Evolutionary conservation across 208 protist species (phyloP).

Genomic region (Trypanosoma boissoni): DNA sequence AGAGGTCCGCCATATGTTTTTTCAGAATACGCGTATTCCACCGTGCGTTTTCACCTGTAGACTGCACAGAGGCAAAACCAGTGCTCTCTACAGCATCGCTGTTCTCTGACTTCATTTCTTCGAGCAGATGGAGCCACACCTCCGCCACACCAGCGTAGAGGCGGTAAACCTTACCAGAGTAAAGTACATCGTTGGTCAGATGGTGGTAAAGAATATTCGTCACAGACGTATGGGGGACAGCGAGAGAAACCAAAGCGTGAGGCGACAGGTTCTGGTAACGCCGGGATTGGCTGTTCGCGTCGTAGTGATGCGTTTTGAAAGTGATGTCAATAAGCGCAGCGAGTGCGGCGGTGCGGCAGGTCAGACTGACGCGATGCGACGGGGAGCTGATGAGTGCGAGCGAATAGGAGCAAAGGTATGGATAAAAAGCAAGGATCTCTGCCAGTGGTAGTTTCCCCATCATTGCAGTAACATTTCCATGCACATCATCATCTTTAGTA

Average conservation of each 20-base stretch:
- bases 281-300: conserved; percentile 45
- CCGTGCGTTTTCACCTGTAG: not conserved
- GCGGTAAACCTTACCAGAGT: conserved; percentile 43
- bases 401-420: conserved; percentile 69
- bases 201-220: conserved; percentile 74
- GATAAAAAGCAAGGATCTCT: conserved; percentile 85
- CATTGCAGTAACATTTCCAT: conserved; percentile 46
- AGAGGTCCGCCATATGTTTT: conserved; percentile 66
- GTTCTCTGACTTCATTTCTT: too few species aligned
- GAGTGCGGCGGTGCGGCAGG: conserved; percentile 70
- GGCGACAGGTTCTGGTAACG: not conserved
- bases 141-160: conserved; percentile 80
- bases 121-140: conserved; percentile 60
- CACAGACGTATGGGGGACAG: conserved; percentile 43
- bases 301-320: conserved; percentile 63
- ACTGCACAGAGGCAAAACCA: not conserved
- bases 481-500: conserved; percentile 30
- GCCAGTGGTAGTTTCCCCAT: conserved; percentile 71
- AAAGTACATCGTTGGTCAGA: conserved; percentile 79
- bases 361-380: conserved; percentile 54
- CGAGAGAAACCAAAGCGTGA: not conserved
- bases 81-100: not conserved
- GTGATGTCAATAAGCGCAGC: conserved; percentile 66
- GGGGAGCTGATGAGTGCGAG: conserved; percentile 77
- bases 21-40: conserved; percentile 37